These are phyloP conservation scores for Scutellaria barbata DNA, from an alignment of 257 asterid species.

Conservation along the genomic window DNA sequence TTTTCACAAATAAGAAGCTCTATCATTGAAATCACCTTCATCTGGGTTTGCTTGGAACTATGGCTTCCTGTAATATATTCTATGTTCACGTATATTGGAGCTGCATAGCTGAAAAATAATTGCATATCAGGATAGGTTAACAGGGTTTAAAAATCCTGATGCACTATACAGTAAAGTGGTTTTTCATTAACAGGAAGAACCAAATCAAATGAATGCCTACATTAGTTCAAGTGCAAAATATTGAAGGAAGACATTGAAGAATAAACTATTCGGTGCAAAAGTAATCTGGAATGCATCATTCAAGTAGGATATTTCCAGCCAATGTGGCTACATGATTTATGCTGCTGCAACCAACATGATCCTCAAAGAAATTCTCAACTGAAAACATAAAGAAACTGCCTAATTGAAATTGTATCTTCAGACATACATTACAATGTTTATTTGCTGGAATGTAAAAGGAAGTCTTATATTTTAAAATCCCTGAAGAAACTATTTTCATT, in stretches of 20 bases:
- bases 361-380: conserved; percentile 3
- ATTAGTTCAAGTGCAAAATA: not conserved
- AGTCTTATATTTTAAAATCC: not conserved
- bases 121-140: conserved; percentile 17
- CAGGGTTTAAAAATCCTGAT: conserved; percentile 16
- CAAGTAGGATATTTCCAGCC: conserved; percentile 29
- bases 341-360: conserved; percentile 20
- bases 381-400: not conserved
- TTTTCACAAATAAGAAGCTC: conserved; percentile 25
- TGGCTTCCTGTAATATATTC: conserved; percentile 52
- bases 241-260: conserved; percentile 1
- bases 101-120: conserved; percentile 74
- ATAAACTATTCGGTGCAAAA: conserved; percentile 6
- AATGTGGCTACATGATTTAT: not conserved
- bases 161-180: conserved; percentile 18
- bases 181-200: conserved; percentile 22
- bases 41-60: conserved; percentile 19
- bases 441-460: not conserved
- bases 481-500: not conserved
- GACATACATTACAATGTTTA: conserved; percentile 3
- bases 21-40: conserved; percentile 41
- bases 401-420: not conserved
- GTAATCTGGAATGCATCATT: not conserved
- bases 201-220: conserved; percentile 14
- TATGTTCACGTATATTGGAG: conserved; percentile 70